Evolutionary conservation across 768 basidiomycete species (phyloP).

Genomic region (Pleurotus ostreatus): DNA sequence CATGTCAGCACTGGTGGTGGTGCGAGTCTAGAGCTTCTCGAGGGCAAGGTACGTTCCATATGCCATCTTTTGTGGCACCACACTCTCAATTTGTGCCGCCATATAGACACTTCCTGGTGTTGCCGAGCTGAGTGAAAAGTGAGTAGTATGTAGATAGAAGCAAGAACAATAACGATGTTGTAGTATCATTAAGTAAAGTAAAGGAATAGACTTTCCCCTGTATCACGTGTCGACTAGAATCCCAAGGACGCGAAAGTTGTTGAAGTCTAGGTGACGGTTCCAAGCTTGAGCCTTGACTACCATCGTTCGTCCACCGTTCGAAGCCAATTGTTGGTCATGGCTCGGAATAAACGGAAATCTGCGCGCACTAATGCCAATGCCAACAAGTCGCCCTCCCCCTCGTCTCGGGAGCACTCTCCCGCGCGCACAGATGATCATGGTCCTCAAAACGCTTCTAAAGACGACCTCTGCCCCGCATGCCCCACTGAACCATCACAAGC

Average conservation of each 20-base stretch:
- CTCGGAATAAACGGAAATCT: neutral
- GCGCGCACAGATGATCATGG: neutral
- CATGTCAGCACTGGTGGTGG: constrained; percentile 97
- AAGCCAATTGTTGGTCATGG: neutral
- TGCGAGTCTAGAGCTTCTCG: constrained; percentile 90
- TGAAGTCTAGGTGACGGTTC: no score
- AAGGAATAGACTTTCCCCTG: neutral
- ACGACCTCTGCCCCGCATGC: constrained; percentile 50
- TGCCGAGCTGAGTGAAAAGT: constrained; percentile 84
- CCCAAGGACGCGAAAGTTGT: no score
- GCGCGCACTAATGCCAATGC: neutral
- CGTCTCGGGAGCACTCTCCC: neutral
- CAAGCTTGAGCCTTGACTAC: no score
- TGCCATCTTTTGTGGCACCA: neutral
- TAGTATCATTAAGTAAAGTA: neutral
- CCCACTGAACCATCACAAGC: constrained; percentile 26
- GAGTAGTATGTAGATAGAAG: constrained; percentile 15
- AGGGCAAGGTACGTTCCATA: constrained; percentile 78
- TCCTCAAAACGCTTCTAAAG: constrained; percentile 8
- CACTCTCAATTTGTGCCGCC: constrained; percentile 13
- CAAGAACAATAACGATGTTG: constrained; percentile 8
- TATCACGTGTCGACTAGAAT: neutral
- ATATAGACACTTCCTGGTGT: constrained; percentile 83
- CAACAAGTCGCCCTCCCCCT: neutral
- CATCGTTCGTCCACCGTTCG: no score